Base-by-base conservation (phyloP, 2,329 filamentous ascomycete species). In the Phialocephala subalpina region DNA sequence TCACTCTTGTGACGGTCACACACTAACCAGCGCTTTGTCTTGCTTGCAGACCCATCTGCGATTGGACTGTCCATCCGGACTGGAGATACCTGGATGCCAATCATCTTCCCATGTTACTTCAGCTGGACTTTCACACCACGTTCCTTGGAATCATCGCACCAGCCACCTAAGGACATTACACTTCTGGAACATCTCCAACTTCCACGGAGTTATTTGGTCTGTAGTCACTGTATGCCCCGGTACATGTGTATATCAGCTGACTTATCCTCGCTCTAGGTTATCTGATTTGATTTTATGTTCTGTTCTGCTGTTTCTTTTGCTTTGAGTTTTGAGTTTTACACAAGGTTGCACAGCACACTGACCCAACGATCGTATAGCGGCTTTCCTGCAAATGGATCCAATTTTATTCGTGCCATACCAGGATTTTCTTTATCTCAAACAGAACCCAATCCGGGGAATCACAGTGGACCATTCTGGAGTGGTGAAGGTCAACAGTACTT, bases 401-500 rank as follows among this genome's bases (percentile, higher is more conserved):
- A 62, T 62, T 72, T 71, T 67, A 47, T 63, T 63, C 67, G 69
- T 67, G 73, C 71, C 72, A 63, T 71, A 29, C 49, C 73, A 58
- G 71, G 68, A 68, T 70, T 75, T 76, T 73, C 75, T 74, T 75
- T 74, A 47, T 68, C 60, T 73, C 72, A 73, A 66, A 76, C 75
- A 76, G 75, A 73, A 75, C 73, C 74, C 72, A 64, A 47, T 65
- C 72, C 74, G 70, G 74, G 74, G 61, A 69, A 75, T 67, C 67
- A 73, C 70, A 77, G 71, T 70, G 74, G 69, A 74, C 62, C 69
- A 58, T 66, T 67, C 72, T 76, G 74, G 75, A 73, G 68, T 62
- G 66, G 65, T 73, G 73, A 75, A 73, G 75, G 71, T 64, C 65
- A 68, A 76, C 75, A 77, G 75, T 74, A 77, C 75, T 75, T 73